Percentiles rank a stretch among this genome's conserved stretches.
Evolutionary conservation across 805 yeast genomes (phyloP).

Genomic region (Teunomyces lycoperdinae): DNA sequence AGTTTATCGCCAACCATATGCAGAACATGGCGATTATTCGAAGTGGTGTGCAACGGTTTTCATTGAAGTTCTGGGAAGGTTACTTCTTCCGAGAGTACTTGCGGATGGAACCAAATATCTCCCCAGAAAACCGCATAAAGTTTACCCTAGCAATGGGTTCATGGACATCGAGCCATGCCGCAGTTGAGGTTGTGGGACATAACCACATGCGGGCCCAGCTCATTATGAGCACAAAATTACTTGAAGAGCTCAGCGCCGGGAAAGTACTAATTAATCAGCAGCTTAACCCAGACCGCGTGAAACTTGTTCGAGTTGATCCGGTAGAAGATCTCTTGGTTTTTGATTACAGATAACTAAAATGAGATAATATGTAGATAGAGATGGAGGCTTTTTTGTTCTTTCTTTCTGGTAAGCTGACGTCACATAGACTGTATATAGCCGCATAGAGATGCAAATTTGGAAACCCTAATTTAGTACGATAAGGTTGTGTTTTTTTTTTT

Average conservation of each 20-base stretch:
- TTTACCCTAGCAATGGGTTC: slow-evolving; percentile 19
- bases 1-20: slow-evolving; percentile 24
- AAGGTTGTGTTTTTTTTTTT: too few relatives aligned
- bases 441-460: too few relatives aligned
- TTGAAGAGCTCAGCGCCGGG: slow-evolving; percentile 17
- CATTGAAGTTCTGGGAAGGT: slow-evolving; percentile 38
- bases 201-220: slow-evolving; percentile 19
- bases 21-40: slow-evolving; percentile 30
- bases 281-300: slow-evolving; percentile 15
- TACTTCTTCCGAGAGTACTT: slow-evolving; percentile 29
- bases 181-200: slow-evolving; percentile 27
- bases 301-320: slow-evolving; percentile 28
- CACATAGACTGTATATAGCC: too few relatives aligned
- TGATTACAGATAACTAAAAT: slow-evolving; percentile 6
- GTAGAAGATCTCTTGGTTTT: slow-evolving; percentile 34
- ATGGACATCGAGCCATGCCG: slow-evolving; percentile 1
- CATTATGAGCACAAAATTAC: slow-evolving; percentile 17
- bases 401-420: too few relatives aligned
- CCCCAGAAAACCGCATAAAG: slow-evolving; percentile 13
- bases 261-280: slow-evolving; percentile 21
- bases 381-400: neutral
- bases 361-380: neutral
- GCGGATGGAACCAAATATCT: slow-evolving; percentile 13
- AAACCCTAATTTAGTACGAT: too few relatives aligned
- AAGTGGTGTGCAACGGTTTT: slow-evolving; percentile 20